Base-by-base conservation (phyloP, 2,329 filamentous ascomycete species). In the Xylaria sp. region DNA sequence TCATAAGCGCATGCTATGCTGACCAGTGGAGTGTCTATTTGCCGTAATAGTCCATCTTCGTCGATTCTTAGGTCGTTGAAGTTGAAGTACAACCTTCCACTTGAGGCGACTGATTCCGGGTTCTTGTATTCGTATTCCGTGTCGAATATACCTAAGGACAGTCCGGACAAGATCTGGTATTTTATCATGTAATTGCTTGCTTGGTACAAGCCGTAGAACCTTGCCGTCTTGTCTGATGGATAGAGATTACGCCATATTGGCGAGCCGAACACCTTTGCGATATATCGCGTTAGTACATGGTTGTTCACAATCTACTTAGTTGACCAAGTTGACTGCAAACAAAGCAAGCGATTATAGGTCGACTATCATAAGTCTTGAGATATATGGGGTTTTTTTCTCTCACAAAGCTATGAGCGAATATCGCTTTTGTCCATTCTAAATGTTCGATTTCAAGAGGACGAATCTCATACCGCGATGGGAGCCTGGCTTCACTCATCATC, bases 351-450 rank as follows among this genome's bases (percentile, higher is more conserved):
- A 36, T 17, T 7, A 10, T 13, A 17, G 33, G 31, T 7, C 10
- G 13, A 26, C 1, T 40, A 5, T 33, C 20, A 17, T 60, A 3
- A 54, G 28, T 6, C 20, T 38, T 38, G 46, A 49, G 15, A 17
- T 40, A 26, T 0, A 17, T 26, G 36, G 58, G 6, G 2, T 11
- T 13, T 23, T 49, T 54, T n/a, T n/a, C n/a, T n/a, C 63, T 9
- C 66, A 69, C 67, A 53, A 64, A 63, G 53, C 68, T 70, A 57
- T 70, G 65, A 56, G 68, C 68, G 20, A 70, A 65, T 11, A 70
- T 1, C 4, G 65, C 68, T 57, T 67, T 67, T n/a, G 65, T 62
- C 68, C 65, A 68, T 36, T 70, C 65, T 10, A 68, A 26, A 17
- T 70, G 68, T 49, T 65, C 20, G 33, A 63, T 48, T 42, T 62